A percentile compares a stretch with the other conserved stretches of the same genome.
phyloP scores from a whole-genome alignment of 805 yeast genomes.

The Saturnispora dispora region DNA sequence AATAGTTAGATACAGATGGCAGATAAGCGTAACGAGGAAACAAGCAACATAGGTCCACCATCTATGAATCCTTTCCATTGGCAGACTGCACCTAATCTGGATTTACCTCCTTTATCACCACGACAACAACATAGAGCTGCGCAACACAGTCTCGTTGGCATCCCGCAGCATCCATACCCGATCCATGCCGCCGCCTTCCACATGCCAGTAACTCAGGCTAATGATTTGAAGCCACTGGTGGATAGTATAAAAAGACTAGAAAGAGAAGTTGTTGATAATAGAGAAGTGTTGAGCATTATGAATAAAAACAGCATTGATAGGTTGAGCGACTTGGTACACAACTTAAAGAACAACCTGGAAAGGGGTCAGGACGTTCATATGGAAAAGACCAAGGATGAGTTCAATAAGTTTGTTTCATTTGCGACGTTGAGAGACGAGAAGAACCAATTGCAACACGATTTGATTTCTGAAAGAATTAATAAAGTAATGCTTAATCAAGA shows the following conservation, averaged over 20 bases:
- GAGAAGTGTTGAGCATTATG: neutral
- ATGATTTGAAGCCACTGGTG: constrained; percentile 1
- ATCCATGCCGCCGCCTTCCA: neutral
- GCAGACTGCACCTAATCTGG: constrained; percentile 3
- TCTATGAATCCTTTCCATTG: neutral
- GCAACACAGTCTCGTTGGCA: constrained; percentile 1
- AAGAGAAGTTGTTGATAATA: constrained; percentile 2
- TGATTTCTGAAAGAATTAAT: constrained; percentile 1
- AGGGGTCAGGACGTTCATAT: neutral
- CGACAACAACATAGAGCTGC: constrained; percentile 1
- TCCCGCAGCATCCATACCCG: constrained; percentile 1
- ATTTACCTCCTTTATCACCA: neutral
- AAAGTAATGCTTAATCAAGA: constrained; percentile 5
- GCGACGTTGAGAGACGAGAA: constrained; percentile 6
- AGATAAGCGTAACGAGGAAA: neutral
- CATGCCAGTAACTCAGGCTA: neutral
- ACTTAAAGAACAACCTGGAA: neutral
- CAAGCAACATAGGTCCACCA: neutral
- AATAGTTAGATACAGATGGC: neutral
- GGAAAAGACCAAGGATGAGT: constrained; percentile 5
- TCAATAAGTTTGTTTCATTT: constrained; percentile 2
- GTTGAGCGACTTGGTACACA: neutral
- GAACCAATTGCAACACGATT: constrained; percentile 1
- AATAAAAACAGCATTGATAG: constrained; percentile 1
- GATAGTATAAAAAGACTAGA: constrained; percentile 1